Percentiles rank a stretch among this genome's conserved stretches.
These are phyloP conservation scores for Penicillium crystallinum DNA, from an alignment of 495 filamentous ascomycete species.

Conservation along the genomic window DNA sequence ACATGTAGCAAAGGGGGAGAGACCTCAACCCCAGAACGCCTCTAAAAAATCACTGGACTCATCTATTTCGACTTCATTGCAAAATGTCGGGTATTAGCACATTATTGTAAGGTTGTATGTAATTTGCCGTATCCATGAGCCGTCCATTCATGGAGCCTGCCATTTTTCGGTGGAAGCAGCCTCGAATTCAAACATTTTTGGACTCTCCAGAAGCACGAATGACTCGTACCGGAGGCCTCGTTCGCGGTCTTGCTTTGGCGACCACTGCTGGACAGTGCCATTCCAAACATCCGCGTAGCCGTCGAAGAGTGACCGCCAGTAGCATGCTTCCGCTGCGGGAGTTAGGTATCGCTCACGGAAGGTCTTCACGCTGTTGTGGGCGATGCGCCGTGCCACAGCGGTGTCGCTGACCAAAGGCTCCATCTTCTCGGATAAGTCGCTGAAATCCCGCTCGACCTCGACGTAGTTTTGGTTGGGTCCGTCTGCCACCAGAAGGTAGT, in stretches of 20 bases:
- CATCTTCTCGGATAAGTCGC: constrained; percentile 50
- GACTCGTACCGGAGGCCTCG: constrained; percentile 40
- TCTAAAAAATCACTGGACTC: not conserved
- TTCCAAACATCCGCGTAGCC: constrained; percentile 44
- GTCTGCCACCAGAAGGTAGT: constrained; percentile 33
- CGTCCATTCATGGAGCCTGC: not conserved
- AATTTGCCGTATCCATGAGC: not conserved
- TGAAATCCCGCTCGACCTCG: constrained; percentile 53
- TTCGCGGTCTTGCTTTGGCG: constrained; percentile 11
- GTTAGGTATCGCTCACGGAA: constrained; percentile 57
- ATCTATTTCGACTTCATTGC: not conserved
- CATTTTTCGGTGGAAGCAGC: constrained; percentile 6
- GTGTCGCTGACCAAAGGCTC: constrained; percentile 41
- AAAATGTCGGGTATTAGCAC: not conserved
- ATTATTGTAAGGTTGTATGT: constrained; percentile 7
- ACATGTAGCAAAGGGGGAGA: not conserved
- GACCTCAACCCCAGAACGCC: not conserved
- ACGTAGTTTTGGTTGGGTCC: constrained; percentile 60
- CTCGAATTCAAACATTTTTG: constrained; percentile 29
- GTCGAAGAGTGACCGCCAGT: constrained; percentile 51
- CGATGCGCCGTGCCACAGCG: constrained; percentile 45
- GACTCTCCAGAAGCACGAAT: constrained; percentile 32
- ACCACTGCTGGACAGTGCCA: constrained; percentile 23
- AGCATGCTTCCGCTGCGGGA: constrained; percentile 53
- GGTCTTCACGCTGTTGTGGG: constrained; percentile 47